Evolutionary conservation across 768 basidiomycete genomes (phyloP).

Genomic region (Phanerochaete carnosa): DNA sequence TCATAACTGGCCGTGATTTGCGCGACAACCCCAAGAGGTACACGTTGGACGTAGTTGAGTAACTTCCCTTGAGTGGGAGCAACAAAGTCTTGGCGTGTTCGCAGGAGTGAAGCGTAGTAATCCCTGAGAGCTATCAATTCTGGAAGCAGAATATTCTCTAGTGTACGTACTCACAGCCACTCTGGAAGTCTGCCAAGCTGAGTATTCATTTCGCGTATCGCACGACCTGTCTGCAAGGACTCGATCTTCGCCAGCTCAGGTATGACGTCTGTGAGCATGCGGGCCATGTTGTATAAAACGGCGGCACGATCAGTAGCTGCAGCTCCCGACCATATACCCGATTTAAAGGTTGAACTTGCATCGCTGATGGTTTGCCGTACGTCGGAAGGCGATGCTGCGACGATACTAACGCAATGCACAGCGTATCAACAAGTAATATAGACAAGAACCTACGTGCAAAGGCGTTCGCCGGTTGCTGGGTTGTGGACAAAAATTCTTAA

Average conservation of each 20-base stretch:
- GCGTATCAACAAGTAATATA: not conserved
- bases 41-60: conserved; percentile 73
- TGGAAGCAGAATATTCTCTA: not conserved
- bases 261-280: conserved; percentile 53
- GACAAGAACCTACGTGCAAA: conserved; percentile 51
- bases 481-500: conserved; percentile 54
- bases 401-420: conserved; percentile 39
- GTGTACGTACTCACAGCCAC: conserved; percentile 65
- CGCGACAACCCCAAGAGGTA: conserved; percentile 85
- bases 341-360: conserved; percentile 58
- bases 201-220: conserved; percentile 81
- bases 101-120: conserved; percentile 71
- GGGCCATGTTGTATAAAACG: conserved; percentile 63
- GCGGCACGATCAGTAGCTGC: conserved; percentile 57
- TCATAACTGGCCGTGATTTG: conserved; percentile 67
- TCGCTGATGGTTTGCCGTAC: conserved; percentile 48
- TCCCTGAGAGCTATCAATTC: conserved; percentile 40
- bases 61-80: conserved; percentile 79
- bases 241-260: conserved; percentile 63
- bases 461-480: conserved; percentile 61
- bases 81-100: conserved; percentile 67
- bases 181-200: conserved; percentile 79
- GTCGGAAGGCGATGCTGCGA: conserved; percentile 46
- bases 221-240: conserved; percentile 72
- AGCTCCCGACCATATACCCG: conserved; percentile 71